Conservation (phyloP, 1,284 basidiomycete genomes). For the Anthracocystis setariae region DNA sequence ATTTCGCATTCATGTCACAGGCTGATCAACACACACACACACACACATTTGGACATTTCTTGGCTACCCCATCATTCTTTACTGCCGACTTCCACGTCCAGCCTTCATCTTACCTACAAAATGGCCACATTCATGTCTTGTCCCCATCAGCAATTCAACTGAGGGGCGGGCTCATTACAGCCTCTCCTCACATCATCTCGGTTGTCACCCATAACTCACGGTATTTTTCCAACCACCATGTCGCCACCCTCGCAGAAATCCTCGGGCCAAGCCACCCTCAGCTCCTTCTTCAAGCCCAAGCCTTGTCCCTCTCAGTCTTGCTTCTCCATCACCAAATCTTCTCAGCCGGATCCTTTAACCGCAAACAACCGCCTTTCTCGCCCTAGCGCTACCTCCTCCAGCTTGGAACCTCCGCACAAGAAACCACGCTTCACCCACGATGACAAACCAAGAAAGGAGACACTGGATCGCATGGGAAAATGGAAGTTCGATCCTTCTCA, state of each 20-base stretch:
- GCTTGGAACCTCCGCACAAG: constrained; percentile 27
- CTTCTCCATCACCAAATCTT: constrained; percentile 24
- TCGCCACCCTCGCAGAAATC: constrained; percentile 31
- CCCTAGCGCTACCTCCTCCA: constrained; percentile 11
- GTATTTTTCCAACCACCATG: not conserved
- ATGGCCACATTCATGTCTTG: not conserved
- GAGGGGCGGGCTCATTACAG: not conserved
- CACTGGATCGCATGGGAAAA: constrained; percentile 34
- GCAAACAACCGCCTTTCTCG: constrained; percentile 7
- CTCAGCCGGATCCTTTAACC: constrained; percentile 21
- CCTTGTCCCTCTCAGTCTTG: constrained; percentile 1
- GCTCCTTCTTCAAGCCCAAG: constrained; percentile 54
- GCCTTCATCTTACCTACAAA: not conserved
- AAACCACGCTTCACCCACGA: constrained; percentile 10
- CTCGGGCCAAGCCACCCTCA: constrained; percentile 39
- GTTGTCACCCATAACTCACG: constrained; percentile 1
- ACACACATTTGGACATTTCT: not conserved
- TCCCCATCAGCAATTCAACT: not conserved
- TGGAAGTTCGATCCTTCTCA: constrained; percentile 25
- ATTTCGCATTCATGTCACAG: constrained; percentile 9
- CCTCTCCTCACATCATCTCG: not conserved
- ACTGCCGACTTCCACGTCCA: not conserved
- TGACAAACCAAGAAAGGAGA: constrained; percentile 29
- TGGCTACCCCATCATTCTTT: not conserved
- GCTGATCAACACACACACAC: constrained; percentile 7